Percentiles rank a stretch among this genome's conserved stretches.
Conservation (phyloP, 495 filamentous ascomycete genomes). For the Hypoxylon fuscum region DNA sequence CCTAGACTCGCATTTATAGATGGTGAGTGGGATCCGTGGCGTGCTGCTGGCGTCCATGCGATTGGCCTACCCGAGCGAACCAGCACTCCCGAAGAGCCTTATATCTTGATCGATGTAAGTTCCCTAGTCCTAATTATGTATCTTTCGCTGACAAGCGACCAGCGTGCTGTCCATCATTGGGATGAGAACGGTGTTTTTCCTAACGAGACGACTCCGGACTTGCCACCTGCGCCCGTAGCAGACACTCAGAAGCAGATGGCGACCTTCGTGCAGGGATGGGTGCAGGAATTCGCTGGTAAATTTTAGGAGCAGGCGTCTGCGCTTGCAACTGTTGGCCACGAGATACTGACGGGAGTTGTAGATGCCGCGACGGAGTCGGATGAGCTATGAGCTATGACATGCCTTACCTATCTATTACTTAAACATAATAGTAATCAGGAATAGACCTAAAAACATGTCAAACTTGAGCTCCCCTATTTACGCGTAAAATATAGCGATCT, state of each 20-base stretch:
- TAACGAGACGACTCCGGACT: slow-evolving; percentile 62
- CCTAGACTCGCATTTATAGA: slow-evolving; percentile 73
- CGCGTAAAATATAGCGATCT: neutral
- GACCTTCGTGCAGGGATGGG: slow-evolving; percentile 71
- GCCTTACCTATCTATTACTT: slow-evolving; percentile 16
- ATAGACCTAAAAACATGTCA: slow-evolving; percentile 4
- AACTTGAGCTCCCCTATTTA: neutral
- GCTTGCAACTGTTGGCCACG: slow-evolving; percentile 18
- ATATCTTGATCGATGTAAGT: slow-evolving; percentile 65
- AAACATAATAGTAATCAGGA: slow-evolving; percentile 21
- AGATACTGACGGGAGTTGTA: slow-evolving; percentile 37
- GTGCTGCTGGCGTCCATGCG: slow-evolving; percentile 69
- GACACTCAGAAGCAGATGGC: slow-evolving; percentile 64
- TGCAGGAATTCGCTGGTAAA: slow-evolving; percentile 61
- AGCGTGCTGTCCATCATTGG: slow-evolving; percentile 70
- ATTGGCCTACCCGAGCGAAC: slow-evolving; percentile 55
- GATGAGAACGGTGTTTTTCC: slow-evolving; percentile 74
- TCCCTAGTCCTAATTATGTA: neutral
- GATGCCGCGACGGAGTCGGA: slow-evolving; percentile 24
- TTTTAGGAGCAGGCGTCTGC: slow-evolving; percentile 30
- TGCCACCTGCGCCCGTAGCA: slow-evolving; percentile 63
- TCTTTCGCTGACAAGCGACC: neutral
- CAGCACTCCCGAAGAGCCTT: slow-evolving; percentile 67
- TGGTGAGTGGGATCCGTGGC: slow-evolving; percentile 76
- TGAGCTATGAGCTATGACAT: slow-evolving; percentile 40